Evolutionary conservation across 208 protist species (phyloP).

Genomic region (Trypanosoma grayi): DNA sequence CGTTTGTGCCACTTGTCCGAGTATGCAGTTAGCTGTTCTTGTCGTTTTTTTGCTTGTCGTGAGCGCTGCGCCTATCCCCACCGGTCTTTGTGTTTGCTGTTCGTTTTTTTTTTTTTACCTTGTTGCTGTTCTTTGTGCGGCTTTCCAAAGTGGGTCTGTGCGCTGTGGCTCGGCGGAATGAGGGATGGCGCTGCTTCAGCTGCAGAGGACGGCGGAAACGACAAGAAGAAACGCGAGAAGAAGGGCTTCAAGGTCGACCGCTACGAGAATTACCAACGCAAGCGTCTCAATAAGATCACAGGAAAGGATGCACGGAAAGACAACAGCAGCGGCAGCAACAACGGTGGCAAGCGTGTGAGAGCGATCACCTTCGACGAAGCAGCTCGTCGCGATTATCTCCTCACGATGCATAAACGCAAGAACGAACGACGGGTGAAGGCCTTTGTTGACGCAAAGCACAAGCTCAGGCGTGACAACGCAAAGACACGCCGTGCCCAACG

Average conservation of each 20-base stretch:
- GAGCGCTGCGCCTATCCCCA: no score
- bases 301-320: constrained; percentile 44
- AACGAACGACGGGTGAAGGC: constrained; percentile 86
- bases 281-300: constrained; percentile 33
- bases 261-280: constrained; percentile 68
- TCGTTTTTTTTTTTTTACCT: constrained; percentile 1
- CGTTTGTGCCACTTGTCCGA: no score
- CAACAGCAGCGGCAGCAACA: constrained; percentile 25
- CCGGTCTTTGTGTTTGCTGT: no score
- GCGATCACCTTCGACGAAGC: constrained; percentile 65
- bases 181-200: neutral
- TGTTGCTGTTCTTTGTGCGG: neutral
- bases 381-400: constrained; percentile 61
- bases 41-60: no score
- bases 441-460: constrained; percentile 78
- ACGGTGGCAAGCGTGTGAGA: constrained; percentile 35
- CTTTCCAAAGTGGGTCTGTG: neutral
- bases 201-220: constrained; percentile 8
- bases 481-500: constrained; percentile 72
- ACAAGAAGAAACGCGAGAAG: constrained; percentile 70
- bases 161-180: neutral
- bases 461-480: constrained; percentile 57
- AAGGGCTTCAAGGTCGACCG: constrained; percentile 88
- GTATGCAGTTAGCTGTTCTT: no score
- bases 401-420: constrained; percentile 83